Evolutionary conservation across 257 asterid species (phyloP), one percentile per base, ranked within the genome.

Genomic region (Marsdenia floribunda): DNA sequence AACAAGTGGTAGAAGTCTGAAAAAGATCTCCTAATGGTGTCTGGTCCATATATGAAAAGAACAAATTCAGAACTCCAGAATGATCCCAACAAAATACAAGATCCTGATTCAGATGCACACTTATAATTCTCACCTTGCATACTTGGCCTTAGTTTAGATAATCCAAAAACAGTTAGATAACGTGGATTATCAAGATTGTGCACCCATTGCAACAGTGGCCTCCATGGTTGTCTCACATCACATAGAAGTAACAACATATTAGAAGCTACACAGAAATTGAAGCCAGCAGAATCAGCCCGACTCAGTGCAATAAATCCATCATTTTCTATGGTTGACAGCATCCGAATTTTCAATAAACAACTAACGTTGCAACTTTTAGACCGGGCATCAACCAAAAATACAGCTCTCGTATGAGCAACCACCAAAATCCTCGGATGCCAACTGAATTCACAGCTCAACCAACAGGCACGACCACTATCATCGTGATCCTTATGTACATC

Each of bases 1-100:
- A 74, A 76, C 0, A 85, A 77, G 69, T 81, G 83, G 80, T 83
- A 85, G 63, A 85, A 73, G 76, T 80, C 88, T 11, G 86, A 82
- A 58, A 82, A 53, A 13, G 79, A 57, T 18, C 73, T 76, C 57
- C 72, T 80, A 35, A 66, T 78, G 67, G 38, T 67, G 74, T 79
- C 81, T 29, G 90, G 90, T 37, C 97, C 98, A 73, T 86, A 93
- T 65, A 90, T 86, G 59, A 93, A 93, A 53, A 88, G 73, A 74
- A 71, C 78, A 79, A 93, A 93, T 79, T 83, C 85, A 50, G 80
- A 73, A 70, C 86, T 91, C 97, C 91, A 91, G 82, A 93, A 89
- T 1, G 98, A 93, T 80, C 98, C 98, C 69, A 93, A 72, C 61
- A 93, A 70, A 81, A 91, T 83, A 79, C 97, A 84, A 76, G 84